Percentiles rank a stretch among this genome's conserved stretches.
These are phyloP conservation scores for Pseudozyma sp. DNA, from an alignment of 1,284 basidiomycete genomes.

Conservation along the genomic window DNA sequence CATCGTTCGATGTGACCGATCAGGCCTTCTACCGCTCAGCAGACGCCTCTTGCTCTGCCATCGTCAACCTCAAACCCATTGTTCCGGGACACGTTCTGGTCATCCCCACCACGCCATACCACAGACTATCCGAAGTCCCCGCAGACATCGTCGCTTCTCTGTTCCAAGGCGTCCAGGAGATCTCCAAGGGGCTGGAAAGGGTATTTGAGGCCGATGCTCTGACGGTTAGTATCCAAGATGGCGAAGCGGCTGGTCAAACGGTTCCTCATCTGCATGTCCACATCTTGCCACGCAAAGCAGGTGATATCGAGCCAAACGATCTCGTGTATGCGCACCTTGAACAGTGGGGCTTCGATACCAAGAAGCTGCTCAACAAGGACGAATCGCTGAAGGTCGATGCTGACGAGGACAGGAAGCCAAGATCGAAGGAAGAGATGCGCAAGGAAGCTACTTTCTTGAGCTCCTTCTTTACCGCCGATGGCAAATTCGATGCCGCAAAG, in stretches of 20 bases:
- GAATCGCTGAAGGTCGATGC: constrained; percentile 29
- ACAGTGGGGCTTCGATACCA: constrained; percentile 53
- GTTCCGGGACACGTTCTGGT: constrained; percentile 66
- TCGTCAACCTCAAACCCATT: constrained; percentile 68
- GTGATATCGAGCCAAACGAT: constrained; percentile 65
- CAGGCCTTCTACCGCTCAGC: constrained; percentile 53
- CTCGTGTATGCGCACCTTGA: constrained; percentile 55
- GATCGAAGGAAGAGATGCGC: constrained; percentile 56
- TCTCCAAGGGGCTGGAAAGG: constrained; percentile 53
- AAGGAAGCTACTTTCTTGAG: constrained; percentile 53
- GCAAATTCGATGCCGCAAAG: constrained; percentile 25
- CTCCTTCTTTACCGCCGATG: constrained; percentile 25
- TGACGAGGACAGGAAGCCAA: constrained; percentile 56
- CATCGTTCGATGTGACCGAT: constrained; percentile 51
- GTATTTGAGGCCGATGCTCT: constrained; percentile 57
- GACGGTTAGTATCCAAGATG: constrained; percentile 65
- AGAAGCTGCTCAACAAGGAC: constrained; percentile 26
- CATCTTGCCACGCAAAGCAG: constrained; percentile 60
- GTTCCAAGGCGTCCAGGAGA: constrained; percentile 59
- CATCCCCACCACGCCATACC: constrained; percentile 54
- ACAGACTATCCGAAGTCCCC: constrained; percentile 54
- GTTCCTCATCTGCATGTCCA: constrained; percentile 67
- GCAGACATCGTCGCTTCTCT: constrained; percentile 41
- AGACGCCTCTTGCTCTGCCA: constrained; percentile 29
- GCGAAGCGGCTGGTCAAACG: constrained; percentile 58